Evolutionary conservation across 2,329 filamentous ascomycete species (phyloP).

Genomic region (Ceratocystis eucalypticola): DNA sequence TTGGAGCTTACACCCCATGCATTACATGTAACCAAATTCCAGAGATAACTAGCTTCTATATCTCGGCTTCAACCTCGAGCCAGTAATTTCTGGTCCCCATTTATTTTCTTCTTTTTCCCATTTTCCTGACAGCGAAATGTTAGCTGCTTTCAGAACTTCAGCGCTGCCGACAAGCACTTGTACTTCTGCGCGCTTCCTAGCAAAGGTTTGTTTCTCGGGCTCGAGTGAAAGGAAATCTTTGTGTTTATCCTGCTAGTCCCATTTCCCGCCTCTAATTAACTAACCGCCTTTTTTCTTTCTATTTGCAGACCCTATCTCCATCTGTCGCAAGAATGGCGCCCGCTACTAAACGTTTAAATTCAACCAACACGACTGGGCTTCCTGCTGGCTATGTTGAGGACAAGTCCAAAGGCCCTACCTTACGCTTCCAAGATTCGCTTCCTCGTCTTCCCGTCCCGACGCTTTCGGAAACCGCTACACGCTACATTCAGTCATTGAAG

Average conservation of each 20-base stretch:
- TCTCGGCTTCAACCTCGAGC: background rate
- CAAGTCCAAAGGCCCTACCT: constrained; percentile 62
- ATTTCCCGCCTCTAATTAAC: background rate
- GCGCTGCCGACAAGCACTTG: constrained; percentile 6
- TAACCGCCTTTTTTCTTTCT: background rate
- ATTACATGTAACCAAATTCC: background rate
- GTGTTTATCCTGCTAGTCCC: background rate
- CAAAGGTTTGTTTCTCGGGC: background rate
- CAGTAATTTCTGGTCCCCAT: constrained; percentile 1
- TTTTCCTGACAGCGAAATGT: constrained; percentile 14
- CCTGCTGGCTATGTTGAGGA: constrained; percentile 63
- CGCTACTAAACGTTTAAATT: constrained; percentile 21
- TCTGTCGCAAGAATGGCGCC: constrained; percentile 16
- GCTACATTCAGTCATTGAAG: constrained; percentile 69
- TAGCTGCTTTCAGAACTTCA: constrained; percentile 12
- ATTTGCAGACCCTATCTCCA: constrained; percentile 4
- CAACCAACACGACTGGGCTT: background rate
- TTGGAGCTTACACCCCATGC: background rate
- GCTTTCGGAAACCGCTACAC: constrained; percentile 66
- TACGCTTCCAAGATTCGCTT: constrained; percentile 76
- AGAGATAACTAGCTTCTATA: background rate
- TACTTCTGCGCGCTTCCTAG: background rate
- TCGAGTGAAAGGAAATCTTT: background rate
- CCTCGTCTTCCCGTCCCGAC: constrained; percentile 66
- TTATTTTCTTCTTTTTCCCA: constrained; percentile 12